Evolutionary conservation across 2,329 filamentous ascomycete genomes (phyloP), one percentile per base, ranked within the genome.

Genomic region (Lachnellula occidentalis): DNA sequence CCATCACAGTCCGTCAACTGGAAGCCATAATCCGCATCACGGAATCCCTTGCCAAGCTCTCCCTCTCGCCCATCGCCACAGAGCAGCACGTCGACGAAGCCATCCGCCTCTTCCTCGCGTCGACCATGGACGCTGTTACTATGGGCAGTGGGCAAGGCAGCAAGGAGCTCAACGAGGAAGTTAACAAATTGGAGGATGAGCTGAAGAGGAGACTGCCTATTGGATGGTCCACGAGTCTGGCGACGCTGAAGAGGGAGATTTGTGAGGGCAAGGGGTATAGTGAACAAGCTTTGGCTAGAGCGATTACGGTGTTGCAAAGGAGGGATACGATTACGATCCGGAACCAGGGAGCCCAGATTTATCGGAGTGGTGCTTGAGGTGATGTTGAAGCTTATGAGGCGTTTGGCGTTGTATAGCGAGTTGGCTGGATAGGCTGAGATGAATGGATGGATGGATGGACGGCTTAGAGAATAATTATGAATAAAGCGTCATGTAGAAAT

Each of bases 21-120:
- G 94, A 99, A 73, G 92, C 92, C 66, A 95, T 99, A 63, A 88
- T 97, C 60, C 92, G 94, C 69, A 97, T 99, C 67, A 95, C 92
- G 2, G 94, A 99, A 71, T 91, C 94, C 0, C 82, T 99, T 2
- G 94, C 94, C 54, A 99, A 99, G 71, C 78, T 99, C 43, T 85
- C 87, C 0, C 81, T 99, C 8, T 90, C 88, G 0, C 86, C 92
- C 3, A 79, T 96, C 42, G 94, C 92, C 2, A 92, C 88, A 0
- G 92, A 96, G 71, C 79, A 83, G 46, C 94, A 99, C 67, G 94
- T 99, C 50, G 92, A 99, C 67, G 94, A 99, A 74, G 94, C 94
- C 2, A 99, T 99, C 66, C 87, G 94, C 0, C 81, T 99, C 15
- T 99, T 99, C 85, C 77, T 99, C 31, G 94, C 92, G 61, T 92